Conservation (phyloP, 2,329 filamentous ascomycete genomes). For the Polytolypa hystricis region DNA sequence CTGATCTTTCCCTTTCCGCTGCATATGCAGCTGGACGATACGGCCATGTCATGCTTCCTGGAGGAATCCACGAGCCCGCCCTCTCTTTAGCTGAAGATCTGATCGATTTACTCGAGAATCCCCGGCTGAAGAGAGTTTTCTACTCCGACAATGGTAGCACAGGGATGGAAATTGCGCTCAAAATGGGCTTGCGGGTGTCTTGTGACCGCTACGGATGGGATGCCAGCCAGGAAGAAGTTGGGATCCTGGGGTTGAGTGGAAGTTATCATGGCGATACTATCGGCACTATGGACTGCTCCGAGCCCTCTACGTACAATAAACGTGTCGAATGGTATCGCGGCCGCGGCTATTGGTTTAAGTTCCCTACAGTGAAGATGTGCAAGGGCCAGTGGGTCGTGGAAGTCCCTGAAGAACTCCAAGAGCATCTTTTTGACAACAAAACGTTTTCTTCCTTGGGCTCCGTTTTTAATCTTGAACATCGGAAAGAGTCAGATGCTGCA, state of each 20-base stretch:
- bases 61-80: constrained; percentile 67
- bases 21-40: constrained; percentile 75
- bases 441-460: constrained; percentile 41
- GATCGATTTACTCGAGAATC: constrained; percentile 49
- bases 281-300: constrained; percentile 74
- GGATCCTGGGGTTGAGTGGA: constrained; percentile 63
- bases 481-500: constrained; percentile 37
- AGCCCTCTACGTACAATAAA: constrained; percentile 66
- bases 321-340: constrained; percentile 80
- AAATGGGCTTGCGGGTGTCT: constrained; percentile 68
- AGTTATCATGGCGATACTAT: constrained; percentile 85
- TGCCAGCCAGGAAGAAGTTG: constrained; percentile 45
- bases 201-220: constrained; percentile 57
- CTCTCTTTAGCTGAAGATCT: constrained; percentile 56
- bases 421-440: constrained; percentile 34
- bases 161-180: constrained; percentile 70
- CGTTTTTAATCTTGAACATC: constrained; percentile 49
- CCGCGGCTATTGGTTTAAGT: constrained; percentile 71
- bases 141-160: constrained; percentile 80
- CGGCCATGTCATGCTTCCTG: constrained; percentile 81
- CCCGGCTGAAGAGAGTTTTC: constrained; percentile 60
- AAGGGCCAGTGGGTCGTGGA: constrained; percentile 56
- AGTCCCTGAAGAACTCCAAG: constrained; percentile 40
- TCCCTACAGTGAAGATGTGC: constrained; percentile 58
- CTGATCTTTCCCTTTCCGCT: constrained; percentile 58